Evolutionary conservation across 257 asterid genomes (phyloP).

Genomic region (Fraxinus pennsylvanica): DNA sequence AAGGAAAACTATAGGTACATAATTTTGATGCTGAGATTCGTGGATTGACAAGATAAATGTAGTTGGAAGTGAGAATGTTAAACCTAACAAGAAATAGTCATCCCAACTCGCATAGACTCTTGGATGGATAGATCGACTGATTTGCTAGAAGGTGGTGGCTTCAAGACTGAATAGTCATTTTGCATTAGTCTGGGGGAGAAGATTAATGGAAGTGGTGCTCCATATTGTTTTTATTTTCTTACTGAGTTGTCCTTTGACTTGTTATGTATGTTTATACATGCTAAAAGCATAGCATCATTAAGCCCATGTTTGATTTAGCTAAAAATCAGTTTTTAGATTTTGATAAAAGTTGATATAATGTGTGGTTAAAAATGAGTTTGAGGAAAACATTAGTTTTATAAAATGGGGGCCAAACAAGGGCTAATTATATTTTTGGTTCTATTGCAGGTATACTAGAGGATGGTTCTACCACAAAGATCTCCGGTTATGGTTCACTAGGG

Average conservation of each 20-base stretch:
- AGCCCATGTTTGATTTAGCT: too few species aligned
- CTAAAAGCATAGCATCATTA: neutral
- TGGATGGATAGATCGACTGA: neutral
- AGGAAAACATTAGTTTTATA: too few species aligned
- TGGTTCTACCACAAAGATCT: conserved; percentile 84
- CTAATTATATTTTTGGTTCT: conserved; percentile 7
- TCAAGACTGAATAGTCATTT: neutral
- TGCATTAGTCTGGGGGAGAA: neutral
- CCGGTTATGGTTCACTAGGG: conserved; percentile 68
- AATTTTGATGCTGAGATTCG: neutral
- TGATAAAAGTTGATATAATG: too few species aligned
- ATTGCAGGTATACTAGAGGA: conserved; percentile 63
- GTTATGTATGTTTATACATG: neutral
- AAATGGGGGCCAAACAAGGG: too few species aligned
- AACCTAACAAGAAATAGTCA: neutral
- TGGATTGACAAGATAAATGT: neutral
- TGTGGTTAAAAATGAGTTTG: too few species aligned
- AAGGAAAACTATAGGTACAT: neutral
- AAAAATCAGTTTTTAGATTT: too few species aligned
- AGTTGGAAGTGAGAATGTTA: neutral
- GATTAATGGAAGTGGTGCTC: neutral
- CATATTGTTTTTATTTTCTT: neutral
- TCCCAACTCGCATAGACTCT: neutral
- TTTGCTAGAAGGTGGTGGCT: neutral
- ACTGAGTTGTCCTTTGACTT: neutral